Evolutionary conservation across 108 stramenopile species (phyloP).

Genomic region (Pseudonitzschia delicatissima): DNA sequence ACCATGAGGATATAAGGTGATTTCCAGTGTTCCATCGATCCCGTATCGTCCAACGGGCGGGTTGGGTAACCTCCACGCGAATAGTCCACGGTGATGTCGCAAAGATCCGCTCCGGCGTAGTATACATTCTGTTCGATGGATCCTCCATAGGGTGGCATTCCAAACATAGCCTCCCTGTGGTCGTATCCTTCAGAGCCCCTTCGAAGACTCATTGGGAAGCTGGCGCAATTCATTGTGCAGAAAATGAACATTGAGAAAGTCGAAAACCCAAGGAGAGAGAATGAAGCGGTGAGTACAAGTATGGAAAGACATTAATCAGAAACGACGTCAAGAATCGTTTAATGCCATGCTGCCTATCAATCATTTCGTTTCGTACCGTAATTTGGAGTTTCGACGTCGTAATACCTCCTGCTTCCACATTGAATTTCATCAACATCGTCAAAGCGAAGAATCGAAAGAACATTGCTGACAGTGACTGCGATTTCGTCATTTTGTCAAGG

Average conservation of each 20-base stretch:
- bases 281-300: too few species aligned
- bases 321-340: too few species aligned
- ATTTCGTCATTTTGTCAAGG: neutral
- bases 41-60: conserved; percentile 39
- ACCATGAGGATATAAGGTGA: conserved; percentile 91
- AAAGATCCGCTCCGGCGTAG: conserved; percentile 72
- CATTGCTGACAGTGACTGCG: neutral
- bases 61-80: conserved; percentile 55
- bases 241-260: neutral
- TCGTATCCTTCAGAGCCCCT: conserved; percentile 72
- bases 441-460: neutral
- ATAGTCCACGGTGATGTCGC: conserved; percentile 53
- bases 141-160: conserved; percentile 88
- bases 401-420: neutral
- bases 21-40: conserved; percentile 55
- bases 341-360: too few species aligned
- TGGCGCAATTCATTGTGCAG: neutral
- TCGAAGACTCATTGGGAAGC: neutral
- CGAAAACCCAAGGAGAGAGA: neutral
- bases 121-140: conserved; percentile 84
- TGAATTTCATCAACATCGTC: neutral
- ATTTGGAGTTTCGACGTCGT: conserved; percentile 1
- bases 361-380: neutral
- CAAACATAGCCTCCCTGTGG: conserved; percentile 92
- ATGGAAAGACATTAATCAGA: too few species aligned